These are phyloP conservation scores for Tagetes erecta DNA, from an alignment of 129 eudicot species.

Conservation along the genomic window DNA sequence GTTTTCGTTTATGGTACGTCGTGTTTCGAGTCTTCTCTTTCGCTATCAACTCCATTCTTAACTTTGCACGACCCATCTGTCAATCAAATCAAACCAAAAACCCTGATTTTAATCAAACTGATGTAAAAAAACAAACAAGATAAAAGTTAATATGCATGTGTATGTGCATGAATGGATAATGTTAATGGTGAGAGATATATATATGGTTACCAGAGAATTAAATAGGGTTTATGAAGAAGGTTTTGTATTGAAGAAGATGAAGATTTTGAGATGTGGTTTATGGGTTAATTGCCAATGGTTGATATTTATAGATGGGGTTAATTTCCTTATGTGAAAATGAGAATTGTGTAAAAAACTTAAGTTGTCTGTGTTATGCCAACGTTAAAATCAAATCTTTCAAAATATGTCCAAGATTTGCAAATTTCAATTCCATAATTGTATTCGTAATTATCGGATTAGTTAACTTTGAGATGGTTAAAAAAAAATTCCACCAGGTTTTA, in stretches of 20 bases:
- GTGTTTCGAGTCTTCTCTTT: slow-evolving; percentile 50
- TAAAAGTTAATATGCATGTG: too few relatives aligned
- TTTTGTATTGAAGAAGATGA: neutral
- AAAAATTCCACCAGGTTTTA: too few relatives aligned
- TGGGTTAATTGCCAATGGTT: neutral
- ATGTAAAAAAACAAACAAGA: too few relatives aligned
- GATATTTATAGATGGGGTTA: neutral
- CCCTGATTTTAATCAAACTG: neutral
- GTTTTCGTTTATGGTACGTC: slow-evolving; percentile 55
- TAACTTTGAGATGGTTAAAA: too few relatives aligned
- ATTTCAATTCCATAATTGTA: neutral
- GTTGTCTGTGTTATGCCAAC: neutral
- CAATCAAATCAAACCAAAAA: neutral
- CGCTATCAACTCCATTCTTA: slow-evolving; percentile 48
- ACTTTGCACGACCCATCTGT: slow-evolving; percentile 37
- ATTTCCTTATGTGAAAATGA: neutral
- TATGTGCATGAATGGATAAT: too few relatives aligned
- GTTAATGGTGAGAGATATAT: too few relatives aligned
- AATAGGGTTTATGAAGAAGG: too few relatives aligned
- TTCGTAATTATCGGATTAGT: neutral
- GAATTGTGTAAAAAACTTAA: neutral
- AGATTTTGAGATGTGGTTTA: too few relatives aligned
- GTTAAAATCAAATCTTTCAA: too few relatives aligned
- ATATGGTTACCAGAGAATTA: too few relatives aligned
- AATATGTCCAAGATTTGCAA: neutral